These are phyloP conservation scores for Senna tora DNA, from an alignment of 306 rosid species.

Conservation along the genomic window DNA sequence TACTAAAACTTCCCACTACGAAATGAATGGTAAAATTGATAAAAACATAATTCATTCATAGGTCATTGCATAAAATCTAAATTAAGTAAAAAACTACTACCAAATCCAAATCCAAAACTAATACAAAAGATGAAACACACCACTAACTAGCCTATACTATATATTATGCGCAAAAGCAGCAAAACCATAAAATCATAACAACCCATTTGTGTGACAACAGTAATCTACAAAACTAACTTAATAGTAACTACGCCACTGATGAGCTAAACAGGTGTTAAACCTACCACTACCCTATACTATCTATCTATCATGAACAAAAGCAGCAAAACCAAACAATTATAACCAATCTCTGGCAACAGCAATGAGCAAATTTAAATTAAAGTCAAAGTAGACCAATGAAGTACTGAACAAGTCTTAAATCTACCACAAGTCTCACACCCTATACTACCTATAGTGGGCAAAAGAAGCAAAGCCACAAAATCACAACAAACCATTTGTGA, in stretches of 20 bases:
- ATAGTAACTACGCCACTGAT: too few species aligned
- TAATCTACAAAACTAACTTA: too few species aligned
- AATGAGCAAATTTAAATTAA: too few species aligned
- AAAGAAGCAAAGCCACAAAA: not conserved
- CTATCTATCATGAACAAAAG: too few species aligned
- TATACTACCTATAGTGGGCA: not conserved
- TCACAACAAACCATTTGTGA: not conserved
- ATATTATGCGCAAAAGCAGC: not conserved
- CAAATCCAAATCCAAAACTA: not conserved
- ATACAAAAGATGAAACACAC: not conserved
- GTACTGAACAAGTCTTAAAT: not conserved
- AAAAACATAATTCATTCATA: not conserved
- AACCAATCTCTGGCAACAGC: too few species aligned
- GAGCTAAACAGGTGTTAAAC: not conserved
- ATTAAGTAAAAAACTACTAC: not conserved
- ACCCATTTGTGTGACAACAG: not conserved
- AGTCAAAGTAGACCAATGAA: too few species aligned
- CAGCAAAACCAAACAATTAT: too few species aligned
- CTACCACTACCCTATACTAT: not conserved
- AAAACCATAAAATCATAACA: not conserved
- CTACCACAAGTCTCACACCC: not conserved
- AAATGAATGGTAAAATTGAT: not conserved
- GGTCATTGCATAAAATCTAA: not conserved
- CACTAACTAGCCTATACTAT: not conserved
- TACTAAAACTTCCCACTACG: not conserved